phyloP scores from a whole-genome alignment of 148 eudicot species.

The Rhododendron kiyosumense region DNA sequence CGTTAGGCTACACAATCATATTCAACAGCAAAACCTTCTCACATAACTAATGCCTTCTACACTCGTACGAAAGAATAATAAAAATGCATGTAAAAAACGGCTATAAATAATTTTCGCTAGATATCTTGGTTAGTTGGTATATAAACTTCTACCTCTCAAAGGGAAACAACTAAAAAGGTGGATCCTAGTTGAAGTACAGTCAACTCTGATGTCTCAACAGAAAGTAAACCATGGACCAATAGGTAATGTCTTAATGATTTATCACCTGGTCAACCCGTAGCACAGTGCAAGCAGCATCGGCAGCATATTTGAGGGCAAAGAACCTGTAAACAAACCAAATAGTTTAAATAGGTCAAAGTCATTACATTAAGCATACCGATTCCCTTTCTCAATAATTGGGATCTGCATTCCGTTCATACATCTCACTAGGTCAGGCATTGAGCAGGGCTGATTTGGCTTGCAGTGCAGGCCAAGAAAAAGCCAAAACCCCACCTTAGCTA shows the following conservation, averaged over 20 bases:
- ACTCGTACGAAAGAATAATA: neutral
- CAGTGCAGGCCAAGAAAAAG: neutral
- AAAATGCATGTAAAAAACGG: neutral
- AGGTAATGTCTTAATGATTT: neutral
- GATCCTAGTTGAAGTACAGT: neutral
- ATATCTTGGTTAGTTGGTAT: neutral
- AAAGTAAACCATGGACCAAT: neutral
- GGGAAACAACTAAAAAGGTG: neutral
- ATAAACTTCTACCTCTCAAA: neutral
- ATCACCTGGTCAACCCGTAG: conserved; percentile 93
- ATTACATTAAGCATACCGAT: neutral
- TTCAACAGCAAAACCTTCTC: neutral
- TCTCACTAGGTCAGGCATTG: neutral
- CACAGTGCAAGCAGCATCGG: conserved; percentile 95
- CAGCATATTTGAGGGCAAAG: conserved; percentile 88
- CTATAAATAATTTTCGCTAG: neutral
- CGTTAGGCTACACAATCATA: neutral
- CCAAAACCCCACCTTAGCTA: neutral
- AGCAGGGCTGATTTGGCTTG: neutral
- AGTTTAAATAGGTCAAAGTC: neutral
- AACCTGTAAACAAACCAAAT: conserved; percentile 38
- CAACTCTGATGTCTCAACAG: neutral
- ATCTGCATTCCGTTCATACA: neutral
- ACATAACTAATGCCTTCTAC: neutral
- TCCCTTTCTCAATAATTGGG: neutral